Evolutionary conservation across 2,329 filamentous ascomycete species (phyloP), one percentile per base, ranked within the genome.

Genomic region (Teratosphaeriaceae sp.): DNA sequence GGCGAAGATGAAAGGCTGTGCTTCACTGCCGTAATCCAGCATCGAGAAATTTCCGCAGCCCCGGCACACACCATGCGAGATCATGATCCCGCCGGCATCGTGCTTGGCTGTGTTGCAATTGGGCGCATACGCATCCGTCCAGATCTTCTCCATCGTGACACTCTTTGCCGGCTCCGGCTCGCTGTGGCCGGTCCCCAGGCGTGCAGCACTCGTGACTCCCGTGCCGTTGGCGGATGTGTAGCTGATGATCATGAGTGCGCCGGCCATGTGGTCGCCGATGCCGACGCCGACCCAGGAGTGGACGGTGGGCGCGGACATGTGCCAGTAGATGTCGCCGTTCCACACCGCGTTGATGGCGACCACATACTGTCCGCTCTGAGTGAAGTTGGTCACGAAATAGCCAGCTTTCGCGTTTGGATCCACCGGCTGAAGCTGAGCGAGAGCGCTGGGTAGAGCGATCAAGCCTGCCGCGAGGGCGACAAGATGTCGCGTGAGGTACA

Each of bases 251-350:
- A 72, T 72, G 43, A 71, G 52, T 13, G 64, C 61, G 24, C 66
- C 58, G 43, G 57, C 57, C 69, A 72, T 72, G 40, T 56, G 51
- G 24, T 50, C 52, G 3, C 69, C 69, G 45, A 71, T 65, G 2
- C 69, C 69, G 12, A 70, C 60, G 40, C 52, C 67, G 8, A 69
- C 62, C 69, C 69, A 72, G 3, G 66, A 66, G 40, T 65, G 63
- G 12, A 59, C 59, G 6, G 65, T 43, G 2, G 52, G 54, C 30
- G 54, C 55, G 27, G 53, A 54, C 57, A 60, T 60, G 41, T 60
- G 56, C 31, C 55, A 56, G 42, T 54, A 55, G 26, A 60, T 52
- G 38, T 60, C 57, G 38, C 56, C 56, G 42, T 53, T 55, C 24
- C 48, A 48, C 16, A 54, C 52, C n/a, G 38, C 24, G 38, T 56